Evolutionary conservation across 768 basidiomycete species (phyloP).

Genomic region (Sporobolomyces pararoseus): DNA sequence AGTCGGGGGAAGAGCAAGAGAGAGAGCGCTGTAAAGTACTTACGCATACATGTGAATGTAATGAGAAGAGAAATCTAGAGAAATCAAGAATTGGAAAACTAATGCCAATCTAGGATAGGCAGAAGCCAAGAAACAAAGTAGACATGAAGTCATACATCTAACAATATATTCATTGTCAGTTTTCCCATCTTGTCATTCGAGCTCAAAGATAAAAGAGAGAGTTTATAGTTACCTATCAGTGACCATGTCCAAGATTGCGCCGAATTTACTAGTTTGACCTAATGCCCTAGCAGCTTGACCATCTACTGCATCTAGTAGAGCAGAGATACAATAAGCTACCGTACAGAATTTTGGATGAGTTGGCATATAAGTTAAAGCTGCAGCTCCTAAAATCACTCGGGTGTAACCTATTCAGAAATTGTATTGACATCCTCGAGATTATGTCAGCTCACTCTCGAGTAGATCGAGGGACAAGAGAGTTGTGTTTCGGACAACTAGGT

Average conservation of each 20-base stretch:
- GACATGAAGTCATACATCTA: conserved; percentile 94
- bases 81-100: conserved; percentile 88
- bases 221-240: too few relatives aligned
- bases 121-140: conserved; percentile 87
- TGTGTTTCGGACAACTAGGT: neutral
- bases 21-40: conserved; percentile 43
- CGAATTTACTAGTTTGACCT: conserved; percentile 90
- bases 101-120: conserved; percentile 82
- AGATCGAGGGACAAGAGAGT: neutral
- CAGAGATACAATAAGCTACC: conserved; percentile 79
- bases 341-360: conserved; percentile 91
- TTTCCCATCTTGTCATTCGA: too few relatives aligned
- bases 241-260: conserved; percentile 98
- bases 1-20: neutral
- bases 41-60: conserved; percentile 99
- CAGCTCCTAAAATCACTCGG: conserved; percentile 81
- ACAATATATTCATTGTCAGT: too few relatives aligned
- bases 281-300: conserved; percentile 84
- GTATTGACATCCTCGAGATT: too few relatives aligned
- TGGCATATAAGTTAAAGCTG: conserved; percentile 88
- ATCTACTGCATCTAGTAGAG: conserved; percentile 90
- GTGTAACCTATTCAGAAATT: conserved; percentile 92
- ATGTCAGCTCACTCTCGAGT: too few relatives aligned
- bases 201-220: too few relatives aligned
- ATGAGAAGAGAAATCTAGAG: conserved; percentile 94